A percentile compares a stretch with the other conserved stretches of the same genome.
These are phyloP conservation scores for Berberis vulgaris DNA, from an alignment of 164 flowering plant species.

Conservation along the genomic window DNA sequence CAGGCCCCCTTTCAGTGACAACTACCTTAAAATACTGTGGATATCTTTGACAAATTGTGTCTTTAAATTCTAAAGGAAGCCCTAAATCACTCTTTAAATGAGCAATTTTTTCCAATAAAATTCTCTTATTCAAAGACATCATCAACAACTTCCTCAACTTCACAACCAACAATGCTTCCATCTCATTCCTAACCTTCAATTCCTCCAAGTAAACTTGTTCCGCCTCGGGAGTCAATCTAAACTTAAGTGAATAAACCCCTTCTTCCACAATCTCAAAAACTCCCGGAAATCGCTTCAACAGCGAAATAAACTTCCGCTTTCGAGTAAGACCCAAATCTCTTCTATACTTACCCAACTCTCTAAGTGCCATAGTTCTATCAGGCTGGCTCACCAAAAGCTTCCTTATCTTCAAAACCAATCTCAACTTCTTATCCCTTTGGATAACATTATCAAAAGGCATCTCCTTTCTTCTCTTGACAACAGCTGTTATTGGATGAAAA, in stretches of 20 bases:
- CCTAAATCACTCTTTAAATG: constrained; percentile 83
- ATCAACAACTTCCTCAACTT: constrained; percentile 87
- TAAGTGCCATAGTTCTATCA: constrained; percentile 64
- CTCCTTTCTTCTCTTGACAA: constrained; percentile 89
- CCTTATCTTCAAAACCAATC: constrained; percentile 74
- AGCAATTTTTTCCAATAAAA: constrained; percentile 73
- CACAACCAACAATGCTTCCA: constrained; percentile 60
- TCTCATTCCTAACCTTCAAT: constrained; percentile 61
- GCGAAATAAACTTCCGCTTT: constrained; percentile 59
- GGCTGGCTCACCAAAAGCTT: constrained; percentile 73
- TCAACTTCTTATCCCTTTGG: constrained; percentile 85
- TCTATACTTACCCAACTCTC: constrained; percentile 61
- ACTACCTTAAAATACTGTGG: constrained; percentile 86
- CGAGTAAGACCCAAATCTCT: constrained; percentile 56
- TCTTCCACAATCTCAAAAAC: constrained; percentile 88
- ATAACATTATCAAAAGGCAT: constrained; percentile 38
- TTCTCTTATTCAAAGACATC: constrained; percentile 87
- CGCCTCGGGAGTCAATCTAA: constrained; percentile 76
- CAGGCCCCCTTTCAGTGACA: constrained; percentile 64
- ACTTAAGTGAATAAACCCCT: constrained; percentile 62
- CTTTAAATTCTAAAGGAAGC: constrained; percentile 69
- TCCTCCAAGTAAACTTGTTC: constrained; percentile 82
- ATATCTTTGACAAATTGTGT: constrained; percentile 67
- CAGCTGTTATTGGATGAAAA: constrained; percentile 15
- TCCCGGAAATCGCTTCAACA: constrained; percentile 73